Percentiles rank a stretch among this genome's conserved stretches.
Evolutionary conservation across 2,329 filamentous ascomycete genomes (phyloP).

Genomic region (Colletotrichum spaethianum): DNA sequence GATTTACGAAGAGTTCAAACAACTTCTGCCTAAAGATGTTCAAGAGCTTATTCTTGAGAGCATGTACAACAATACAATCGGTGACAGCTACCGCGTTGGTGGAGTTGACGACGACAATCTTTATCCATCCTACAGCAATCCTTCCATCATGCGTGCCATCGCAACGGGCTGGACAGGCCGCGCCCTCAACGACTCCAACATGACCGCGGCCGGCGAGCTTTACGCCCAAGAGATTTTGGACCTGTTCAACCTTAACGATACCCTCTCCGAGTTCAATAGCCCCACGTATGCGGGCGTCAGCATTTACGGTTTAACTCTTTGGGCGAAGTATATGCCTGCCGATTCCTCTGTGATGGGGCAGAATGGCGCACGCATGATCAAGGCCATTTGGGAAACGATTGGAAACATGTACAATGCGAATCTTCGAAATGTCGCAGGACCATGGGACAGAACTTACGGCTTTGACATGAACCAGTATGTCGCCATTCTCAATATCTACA

Average conservation of each 20-base stretch:
- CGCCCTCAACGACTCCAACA: slow-evolving; percentile 67
- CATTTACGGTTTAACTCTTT: slow-evolving; percentile 69
- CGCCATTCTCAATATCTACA: slow-evolving; percentile 68
- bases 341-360: slow-evolving; percentile 65
- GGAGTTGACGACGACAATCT: slow-evolving; percentile 51
- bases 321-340: slow-evolving; percentile 70
- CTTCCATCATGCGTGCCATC: slow-evolving; percentile 72
- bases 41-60: slow-evolving; percentile 64
- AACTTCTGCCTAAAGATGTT: slow-evolving; percentile 55
- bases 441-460: slow-evolving; percentile 75
- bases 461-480: slow-evolving; percentile 75
- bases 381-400: slow-evolving; percentile 65
- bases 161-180: slow-evolving; percentile 71
- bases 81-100: slow-evolving; percentile 73
- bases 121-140: slow-evolving; percentile 59
- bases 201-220: slow-evolving; percentile 70
- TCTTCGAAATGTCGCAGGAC: slow-evolving; percentile 72
- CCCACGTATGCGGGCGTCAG: slow-evolving; percentile 75
- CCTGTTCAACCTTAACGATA: slow-evolving; percentile 68
- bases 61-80: slow-evolving; percentile 67
- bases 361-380: slow-evolving; percentile 66
- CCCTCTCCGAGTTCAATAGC: slow-evolving; percentile 56
- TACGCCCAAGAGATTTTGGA: slow-evolving; percentile 70
- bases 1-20: slow-evolving; percentile 69
- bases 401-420: slow-evolving; percentile 69